phyloP scores from a whole-genome alignment of 768 basidiomycete species.

The Leccinum subgranulosum region DNA sequence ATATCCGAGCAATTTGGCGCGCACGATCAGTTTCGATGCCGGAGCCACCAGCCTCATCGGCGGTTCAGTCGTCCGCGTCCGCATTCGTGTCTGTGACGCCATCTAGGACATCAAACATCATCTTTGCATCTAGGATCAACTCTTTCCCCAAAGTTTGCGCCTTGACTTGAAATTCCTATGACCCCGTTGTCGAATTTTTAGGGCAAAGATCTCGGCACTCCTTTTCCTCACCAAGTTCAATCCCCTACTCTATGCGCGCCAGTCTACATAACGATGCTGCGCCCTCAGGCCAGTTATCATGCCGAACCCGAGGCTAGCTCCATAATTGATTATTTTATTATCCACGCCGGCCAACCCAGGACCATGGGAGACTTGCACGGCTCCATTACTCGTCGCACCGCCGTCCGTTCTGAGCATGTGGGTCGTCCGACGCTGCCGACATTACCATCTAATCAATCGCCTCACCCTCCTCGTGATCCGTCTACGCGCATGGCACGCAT shows the following conservation, averaged over 20 bases:
- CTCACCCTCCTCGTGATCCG: too few relatives aligned
- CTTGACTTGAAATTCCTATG: background rate
- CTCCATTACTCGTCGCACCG: background rate
- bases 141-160: background rate
- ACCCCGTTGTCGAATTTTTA: background rate
- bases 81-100: background rate
- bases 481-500: too few relatives aligned
- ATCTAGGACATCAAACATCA: background rate
- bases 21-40: background rate
- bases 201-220: too few relatives aligned
- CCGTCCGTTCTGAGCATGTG: background rate
- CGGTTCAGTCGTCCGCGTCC: background rate
- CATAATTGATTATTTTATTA: too few relatives aligned
- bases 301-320: too few relatives aligned
- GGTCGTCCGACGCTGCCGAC: background rate
- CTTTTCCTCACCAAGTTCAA: too few relatives aligned
- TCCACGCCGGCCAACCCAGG: too few relatives aligned
- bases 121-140: background rate
- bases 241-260: too few relatives aligned
- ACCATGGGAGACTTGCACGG: too few relatives aligned
- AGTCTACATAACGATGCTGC: too few relatives aligned
- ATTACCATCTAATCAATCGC: background rate
- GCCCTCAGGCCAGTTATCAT: too few relatives aligned
- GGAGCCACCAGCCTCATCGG: background rate
- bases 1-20: background rate